A percentile compares a stretch with the other conserved stretches of the same genome.
Conservation (phyloP, 768 basidiomycete species). For the Amanita pallidorosea region DNA sequence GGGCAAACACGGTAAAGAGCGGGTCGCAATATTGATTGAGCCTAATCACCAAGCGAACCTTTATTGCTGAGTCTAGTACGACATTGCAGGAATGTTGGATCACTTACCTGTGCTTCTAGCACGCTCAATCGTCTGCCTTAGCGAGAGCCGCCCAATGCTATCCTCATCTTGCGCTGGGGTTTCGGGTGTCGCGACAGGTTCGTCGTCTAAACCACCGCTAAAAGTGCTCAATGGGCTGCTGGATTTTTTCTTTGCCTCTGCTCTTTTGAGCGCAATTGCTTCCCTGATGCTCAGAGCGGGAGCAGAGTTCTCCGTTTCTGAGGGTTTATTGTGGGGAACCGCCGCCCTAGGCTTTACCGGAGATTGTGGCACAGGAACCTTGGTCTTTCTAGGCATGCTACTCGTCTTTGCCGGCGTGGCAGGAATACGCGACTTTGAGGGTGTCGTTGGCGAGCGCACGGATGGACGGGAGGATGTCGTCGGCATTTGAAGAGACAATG, state of each 20-base stretch:
- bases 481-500: too few relatives aligned
- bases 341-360: background rate
- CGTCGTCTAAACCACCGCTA: conserved; percentile 33
- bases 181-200: conserved; percentile 24
- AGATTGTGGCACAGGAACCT: background rate
- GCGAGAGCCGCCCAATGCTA: conserved; percentile 52
- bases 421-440: background rate
- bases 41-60: conserved; percentile 38
- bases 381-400: background rate
- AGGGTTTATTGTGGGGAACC: conserved; percentile 16
- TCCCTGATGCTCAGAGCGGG: conserved; percentile 53
- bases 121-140: conserved; percentile 69
- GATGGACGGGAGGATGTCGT: background rate
- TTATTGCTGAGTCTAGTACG: conserved; percentile 36
- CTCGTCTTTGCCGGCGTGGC: background rate
- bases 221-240: conserved; percentile 23
- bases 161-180: conserved; percentile 27
- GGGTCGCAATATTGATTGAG: conserved; percentile 63
- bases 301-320: conserved; percentile 14
- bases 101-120: conserved; percentile 65
- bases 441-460: conserved; percentile 1
- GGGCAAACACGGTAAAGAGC: conserved; percentile 63
- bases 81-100: conserved; percentile 13
- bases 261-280: conserved; percentile 68
- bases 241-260: conserved; percentile 57